phyloP scores from a whole-genome alignment of 306 rosid genomes.

The Trichosanthes cucumerina region DNA sequence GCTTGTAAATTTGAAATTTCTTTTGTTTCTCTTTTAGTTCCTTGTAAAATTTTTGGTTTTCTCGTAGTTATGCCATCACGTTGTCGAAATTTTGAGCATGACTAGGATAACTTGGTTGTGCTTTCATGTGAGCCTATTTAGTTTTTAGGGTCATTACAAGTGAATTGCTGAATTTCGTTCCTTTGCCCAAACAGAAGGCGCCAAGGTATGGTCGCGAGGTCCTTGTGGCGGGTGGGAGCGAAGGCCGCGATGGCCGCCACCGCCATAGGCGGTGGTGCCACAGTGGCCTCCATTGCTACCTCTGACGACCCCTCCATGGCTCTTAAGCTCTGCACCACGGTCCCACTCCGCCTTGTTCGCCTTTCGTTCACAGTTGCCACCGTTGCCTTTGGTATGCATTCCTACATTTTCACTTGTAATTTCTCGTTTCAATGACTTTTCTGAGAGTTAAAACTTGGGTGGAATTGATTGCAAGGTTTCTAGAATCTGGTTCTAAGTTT shows the following conservation, averaged over 20 bases:
- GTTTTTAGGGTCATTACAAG: too few species aligned
- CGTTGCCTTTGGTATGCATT: conserved; percentile 58
- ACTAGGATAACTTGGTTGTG: too few species aligned
- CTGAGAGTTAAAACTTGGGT: neutral
- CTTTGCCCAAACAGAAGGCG: neutral
- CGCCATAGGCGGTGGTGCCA: conserved; percentile 50
- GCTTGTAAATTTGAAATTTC: too few species aligned
- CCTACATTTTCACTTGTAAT: neutral
- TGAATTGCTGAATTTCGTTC: neutral
- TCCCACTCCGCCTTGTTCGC: conserved; percentile 71
- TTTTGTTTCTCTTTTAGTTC: too few species aligned
- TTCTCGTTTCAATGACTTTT: neutral
- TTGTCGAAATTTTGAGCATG: too few species aligned
- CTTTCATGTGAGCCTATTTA: too few species aligned
- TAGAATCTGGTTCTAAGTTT: neutral
- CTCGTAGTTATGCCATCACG: too few species aligned
- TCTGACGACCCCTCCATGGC: conserved; percentile 70
- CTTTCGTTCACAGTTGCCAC: conserved; percentile 59
- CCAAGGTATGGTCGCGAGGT: conserved; percentile 41
- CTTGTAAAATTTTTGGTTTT: too few species aligned
- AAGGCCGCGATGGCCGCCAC: conserved; percentile 43
- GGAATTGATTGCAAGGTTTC: neutral
- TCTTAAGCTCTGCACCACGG: conserved; percentile 56
- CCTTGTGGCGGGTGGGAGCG: conserved; percentile 66
- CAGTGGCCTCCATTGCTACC: conserved; percentile 52